phyloP scores from a whole-genome alignment of 2,329 filamentous ascomycete genomes.

The Erysiphe neolycopersici region DNA sequence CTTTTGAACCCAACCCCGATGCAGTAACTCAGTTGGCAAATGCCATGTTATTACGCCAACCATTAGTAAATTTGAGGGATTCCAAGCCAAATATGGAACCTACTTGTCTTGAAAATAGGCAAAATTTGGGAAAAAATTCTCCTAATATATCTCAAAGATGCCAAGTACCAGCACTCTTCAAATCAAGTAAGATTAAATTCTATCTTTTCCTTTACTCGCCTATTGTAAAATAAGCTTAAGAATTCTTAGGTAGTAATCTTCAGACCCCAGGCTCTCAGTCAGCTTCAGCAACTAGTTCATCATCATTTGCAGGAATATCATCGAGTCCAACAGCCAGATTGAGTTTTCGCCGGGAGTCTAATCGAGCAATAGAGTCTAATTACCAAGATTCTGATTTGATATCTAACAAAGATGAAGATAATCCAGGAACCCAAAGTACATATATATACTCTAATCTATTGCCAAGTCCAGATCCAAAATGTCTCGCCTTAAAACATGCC shows the following conservation, averaged over 20 bases:
- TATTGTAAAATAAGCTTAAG: not conserved
- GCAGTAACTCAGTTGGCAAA: constrained; percentile 6
- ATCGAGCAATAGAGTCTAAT: constrained; percentile 1
- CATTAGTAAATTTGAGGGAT: constrained; percentile 2
- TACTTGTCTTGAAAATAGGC: not conserved
- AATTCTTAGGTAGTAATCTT: constrained; percentile 6
- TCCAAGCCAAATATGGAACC: not conserved
- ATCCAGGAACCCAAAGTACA: constrained; percentile 2
- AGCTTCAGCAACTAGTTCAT: constrained; percentile 2
- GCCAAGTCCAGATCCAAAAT: constrained; percentile 1
- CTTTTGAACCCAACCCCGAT: constrained; percentile 2
- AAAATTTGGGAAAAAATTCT: not conserved
- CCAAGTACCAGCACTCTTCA: constrained; percentile 11
- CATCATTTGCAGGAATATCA: constrained; percentile 4
- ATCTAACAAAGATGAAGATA: not conserved
- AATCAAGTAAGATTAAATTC: constrained; percentile 6
- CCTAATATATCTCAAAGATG: constrained; percentile 8
- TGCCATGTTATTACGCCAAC: constrained; percentile 7
- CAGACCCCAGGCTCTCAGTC: constrained; percentile 4
- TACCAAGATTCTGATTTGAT: not conserved
- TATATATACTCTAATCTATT: constrained; percentile 1
- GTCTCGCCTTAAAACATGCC: constrained; percentile 7
- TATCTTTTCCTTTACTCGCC: not conserved
- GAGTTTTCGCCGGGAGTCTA: constrained; percentile 6
- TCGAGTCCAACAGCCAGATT: constrained; percentile 11